These are phyloP conservation scores for Chrysanthemum makinoi DNA, from an alignment of 129 eudicot species.

Conservation along the genomic window DNA sequence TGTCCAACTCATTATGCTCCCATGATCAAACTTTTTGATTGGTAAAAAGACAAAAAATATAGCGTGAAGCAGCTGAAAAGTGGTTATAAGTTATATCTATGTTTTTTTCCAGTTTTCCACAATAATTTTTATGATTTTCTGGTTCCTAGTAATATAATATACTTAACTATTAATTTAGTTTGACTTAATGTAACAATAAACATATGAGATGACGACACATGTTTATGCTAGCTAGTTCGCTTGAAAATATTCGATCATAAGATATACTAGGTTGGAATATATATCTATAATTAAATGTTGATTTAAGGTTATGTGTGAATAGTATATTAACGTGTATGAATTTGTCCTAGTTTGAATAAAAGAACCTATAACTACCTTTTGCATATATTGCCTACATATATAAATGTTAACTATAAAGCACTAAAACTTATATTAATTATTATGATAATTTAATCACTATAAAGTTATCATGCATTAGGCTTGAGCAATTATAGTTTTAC, in stretches of 20 bases:
- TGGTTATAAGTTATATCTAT: neutral
- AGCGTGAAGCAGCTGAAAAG: conserved; percentile 26
- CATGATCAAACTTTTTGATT: conserved; percentile 27
- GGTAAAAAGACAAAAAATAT: conserved; percentile 5
- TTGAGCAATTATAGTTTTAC: neutral
- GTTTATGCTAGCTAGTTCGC: too few species aligned
- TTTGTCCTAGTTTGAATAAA: neutral
- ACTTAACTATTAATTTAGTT: neutral
- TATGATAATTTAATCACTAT: neutral
- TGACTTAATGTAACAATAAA: too few species aligned
- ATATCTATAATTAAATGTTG: neutral
- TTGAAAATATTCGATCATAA: too few species aligned
- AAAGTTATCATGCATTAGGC: neutral
- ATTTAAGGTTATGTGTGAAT: neutral
- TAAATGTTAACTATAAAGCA: neutral
- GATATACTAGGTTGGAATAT: neutral
- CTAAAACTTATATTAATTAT: neutral
- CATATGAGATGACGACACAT: too few species aligned
- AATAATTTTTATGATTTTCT: neutral
- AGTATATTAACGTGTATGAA: neutral
- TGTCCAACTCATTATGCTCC: conserved; percentile 15
- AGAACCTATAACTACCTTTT: neutral
- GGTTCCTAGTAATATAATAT: neutral
- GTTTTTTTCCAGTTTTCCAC: too few species aligned
- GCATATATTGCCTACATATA: neutral